Percentiles rank a stretch among this genome's conserved stretches.
These are phyloP conservation scores for Umbelopsis isabellina DNA, from an alignment of 192 early-diverging fungal species.

Conservation along the genomic window DNA sequence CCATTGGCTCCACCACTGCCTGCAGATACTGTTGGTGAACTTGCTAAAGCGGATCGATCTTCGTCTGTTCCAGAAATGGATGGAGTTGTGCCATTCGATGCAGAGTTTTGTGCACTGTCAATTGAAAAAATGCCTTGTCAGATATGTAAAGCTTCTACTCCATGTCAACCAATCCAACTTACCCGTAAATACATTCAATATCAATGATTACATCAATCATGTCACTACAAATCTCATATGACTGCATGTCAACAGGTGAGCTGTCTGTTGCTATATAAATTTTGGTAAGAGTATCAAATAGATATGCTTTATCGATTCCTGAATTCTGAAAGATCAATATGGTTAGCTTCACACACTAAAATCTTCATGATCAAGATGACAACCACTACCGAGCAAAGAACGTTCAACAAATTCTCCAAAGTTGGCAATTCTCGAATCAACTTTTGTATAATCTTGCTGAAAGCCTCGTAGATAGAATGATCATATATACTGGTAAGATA, in stretches of 20 bases:
- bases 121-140: not conserved
- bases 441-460: conserved; percentile 92
- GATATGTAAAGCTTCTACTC: not conserved
- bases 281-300: conserved; percentile 89
- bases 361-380: not conserved
- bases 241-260: conserved; percentile 86
- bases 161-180: conserved; percentile 16
- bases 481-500: conserved; percentile 94
- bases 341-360: not conserved
- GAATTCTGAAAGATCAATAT: conserved; percentile 65
- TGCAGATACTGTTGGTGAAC: not conserved
- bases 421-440: conserved; percentile 84
- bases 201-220: conserved; percentile 94
- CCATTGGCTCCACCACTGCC: conserved; percentile 7
- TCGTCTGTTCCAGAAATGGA: conserved; percentile 4
- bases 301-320: conserved; percentile 94
- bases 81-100: conserved; percentile 17
- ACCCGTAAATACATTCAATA: conserved; percentile 77
- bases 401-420: conserved; percentile 89
- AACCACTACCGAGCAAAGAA: conserved; percentile 80
- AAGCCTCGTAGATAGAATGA: conserved; percentile 92
- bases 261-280: conserved; percentile 95
- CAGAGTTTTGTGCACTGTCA: conserved; percentile 13
- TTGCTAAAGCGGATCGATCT: not conserved
- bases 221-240: conserved; percentile 92